Base-by-base conservation (phyloP, 768 basidiomycete genomes). In the button mushroom (Agaricus bisporus) region DNA sequence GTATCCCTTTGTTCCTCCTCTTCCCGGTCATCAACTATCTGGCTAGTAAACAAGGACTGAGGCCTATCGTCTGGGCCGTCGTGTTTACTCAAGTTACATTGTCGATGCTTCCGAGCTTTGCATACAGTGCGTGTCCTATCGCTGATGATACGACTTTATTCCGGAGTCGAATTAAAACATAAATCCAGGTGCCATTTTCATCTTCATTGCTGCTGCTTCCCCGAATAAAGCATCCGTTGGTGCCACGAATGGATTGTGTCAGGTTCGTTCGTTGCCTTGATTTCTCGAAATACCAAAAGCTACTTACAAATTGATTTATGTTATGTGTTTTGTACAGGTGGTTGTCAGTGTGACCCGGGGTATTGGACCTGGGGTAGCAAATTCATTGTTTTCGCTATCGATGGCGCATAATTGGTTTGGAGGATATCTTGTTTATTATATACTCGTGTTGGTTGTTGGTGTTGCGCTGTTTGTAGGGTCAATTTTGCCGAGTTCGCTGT, bases 201-300 rank as follows among this genome's bases (percentile, higher is more conserved):
- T 89, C 47, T 85, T 80, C 58, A 82, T 90, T 55, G 73, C 78
- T 12, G 80, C 79, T 4, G 74, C 86, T 15, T 71, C 87, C 0
- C 86, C 88, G 4, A 85, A 85, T 50, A 75, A 76, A 28, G 77
- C 80, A 9, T 80, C 83, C 8, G 73, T 88, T 7, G 87, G 87
- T 10, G 79, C 84, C 4, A 85, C 83, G n/a, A 88, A 88, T 58
- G 87, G 87, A 1, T 66, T 82, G 3, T 71, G 75, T n/a, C 78
- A 81, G 64, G 68, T 78, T 47, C 49, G 58, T 61, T 14, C 29
- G 8, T 32, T 11, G 32, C 15, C 25, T n/a, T 41, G n/a, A 11
- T 3, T 12, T 6, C 48, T 44, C 7, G 11, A 32, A 11, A 7
- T 32, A n/a, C n/a, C n/a, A n/a, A n/a, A n/a, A n/a, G n/a, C n/a